Percentiles rank a stretch among this genome's conserved stretches.
Evolutionary conservation across 2,329 filamentous ascomycete genomes (phyloP).

Genomic region (Grosmannia clavigera): DNA sequence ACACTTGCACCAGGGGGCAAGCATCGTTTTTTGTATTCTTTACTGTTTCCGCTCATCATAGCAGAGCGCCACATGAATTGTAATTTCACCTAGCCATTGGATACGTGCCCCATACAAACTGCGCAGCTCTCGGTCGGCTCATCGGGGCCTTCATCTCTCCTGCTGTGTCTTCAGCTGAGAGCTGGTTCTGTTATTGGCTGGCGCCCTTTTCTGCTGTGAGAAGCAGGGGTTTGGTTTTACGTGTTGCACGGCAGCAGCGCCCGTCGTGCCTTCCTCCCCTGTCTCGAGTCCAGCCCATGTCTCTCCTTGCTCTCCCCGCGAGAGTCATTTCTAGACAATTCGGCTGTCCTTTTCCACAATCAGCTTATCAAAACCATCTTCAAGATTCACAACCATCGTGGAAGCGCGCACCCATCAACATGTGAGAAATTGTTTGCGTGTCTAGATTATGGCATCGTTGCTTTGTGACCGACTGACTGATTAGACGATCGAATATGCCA

Average conservation of each 20-base stretch:
- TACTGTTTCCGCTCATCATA: background rate
- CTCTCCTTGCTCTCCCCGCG: background rate
- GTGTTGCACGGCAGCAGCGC: background rate
- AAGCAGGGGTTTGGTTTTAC: background rate
- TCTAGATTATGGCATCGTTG: too few species aligned
- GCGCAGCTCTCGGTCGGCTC: background rate
- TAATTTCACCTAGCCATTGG: background rate
- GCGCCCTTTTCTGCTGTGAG: background rate
- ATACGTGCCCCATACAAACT: background rate
- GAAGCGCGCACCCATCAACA: background rate
- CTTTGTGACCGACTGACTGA: too few species aligned
- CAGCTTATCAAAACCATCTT: background rate
- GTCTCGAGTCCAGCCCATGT: background rate
- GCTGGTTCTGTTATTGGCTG: background rate
- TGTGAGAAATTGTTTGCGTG: too few species aligned
- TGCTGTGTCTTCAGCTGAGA: too few species aligned
- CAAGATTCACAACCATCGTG: background rate
- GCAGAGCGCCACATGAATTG: background rate
- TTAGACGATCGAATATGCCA: too few species aligned
- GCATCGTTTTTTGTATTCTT: background rate
- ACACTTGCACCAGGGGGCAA: too few species aligned
- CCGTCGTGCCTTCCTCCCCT: background rate
- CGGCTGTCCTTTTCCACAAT: too few species aligned
- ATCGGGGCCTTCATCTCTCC: too few species aligned
- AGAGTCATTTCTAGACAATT: background rate